phyloP scores from a whole-genome alignment of 768 basidiomycete species.

The Astraeus odoratus region DNA sequence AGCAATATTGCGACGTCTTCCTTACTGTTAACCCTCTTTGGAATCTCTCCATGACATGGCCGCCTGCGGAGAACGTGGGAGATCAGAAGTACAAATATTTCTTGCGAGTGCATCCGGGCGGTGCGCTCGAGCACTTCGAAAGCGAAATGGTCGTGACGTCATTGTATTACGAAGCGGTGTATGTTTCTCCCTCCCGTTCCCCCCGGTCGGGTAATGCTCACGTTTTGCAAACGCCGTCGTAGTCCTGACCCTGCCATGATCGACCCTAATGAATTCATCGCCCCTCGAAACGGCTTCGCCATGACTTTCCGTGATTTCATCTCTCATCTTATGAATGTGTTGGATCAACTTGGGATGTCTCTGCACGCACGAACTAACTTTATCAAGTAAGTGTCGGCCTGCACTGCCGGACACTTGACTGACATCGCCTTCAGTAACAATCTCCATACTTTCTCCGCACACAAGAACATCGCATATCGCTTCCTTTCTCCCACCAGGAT shows the following conservation, averaged over 20 bases:
- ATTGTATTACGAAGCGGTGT: constrained; percentile 84
- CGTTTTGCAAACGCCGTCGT: constrained; percentile 2
- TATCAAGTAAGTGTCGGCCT: constrained; percentile 52
- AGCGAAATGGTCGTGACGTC: constrained; percentile 74
- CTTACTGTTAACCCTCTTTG: constrained; percentile 66
- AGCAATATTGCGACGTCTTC: constrained; percentile 77
- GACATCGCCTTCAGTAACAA: constrained; percentile 49
- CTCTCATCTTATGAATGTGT: constrained; percentile 72
- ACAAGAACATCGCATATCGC: constrained; percentile 88
- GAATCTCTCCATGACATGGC: constrained; percentile 74
- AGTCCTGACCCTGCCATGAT: constrained; percentile 76
- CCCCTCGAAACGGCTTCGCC: constrained; percentile 77
- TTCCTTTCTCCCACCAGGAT: constrained; percentile 75
- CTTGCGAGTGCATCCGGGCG: constrained; percentile 75
- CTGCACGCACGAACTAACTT: constrained; percentile 76
- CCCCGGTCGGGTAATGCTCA: background rate
- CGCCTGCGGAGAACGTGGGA: constrained; percentile 59
- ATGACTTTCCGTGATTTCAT: constrained; percentile 80
- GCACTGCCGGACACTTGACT: constrained; percentile 1
- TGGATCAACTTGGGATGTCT: constrained; percentile 81
- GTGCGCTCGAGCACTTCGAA: constrained; percentile 82
- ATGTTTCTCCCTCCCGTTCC: constrained; percentile 19
- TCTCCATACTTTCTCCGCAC: constrained; percentile 61
- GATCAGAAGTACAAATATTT: constrained; percentile 80
- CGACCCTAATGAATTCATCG: constrained; percentile 73